Evolutionary conservation across 805 yeast genomes (phyloP), one percentile per base, ranked within the genome.

Genomic region (Wickerhamiella shivajii): DNA sequence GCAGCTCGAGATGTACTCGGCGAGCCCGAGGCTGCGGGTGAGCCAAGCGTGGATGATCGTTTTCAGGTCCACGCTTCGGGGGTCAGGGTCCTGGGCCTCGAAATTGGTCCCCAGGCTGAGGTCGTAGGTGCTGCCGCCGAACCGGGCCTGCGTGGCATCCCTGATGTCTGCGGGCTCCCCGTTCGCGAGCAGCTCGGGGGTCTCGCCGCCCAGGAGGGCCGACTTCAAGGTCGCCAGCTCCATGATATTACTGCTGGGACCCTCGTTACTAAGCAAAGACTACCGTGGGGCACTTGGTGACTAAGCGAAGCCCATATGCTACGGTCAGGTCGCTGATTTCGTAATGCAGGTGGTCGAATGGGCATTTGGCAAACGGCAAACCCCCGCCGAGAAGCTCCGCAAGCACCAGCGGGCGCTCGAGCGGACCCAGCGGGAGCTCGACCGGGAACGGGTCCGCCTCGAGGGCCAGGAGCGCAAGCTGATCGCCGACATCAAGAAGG

Each of bases 351-450:
- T 77, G 46, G 69, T 90, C 44, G 93, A 85, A 50, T 90, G 97
- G 97, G 83, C 80, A 18, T 90, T 90, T 59, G 98, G 98, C 7
- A 80, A 83, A 65, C 71, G 77, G 52, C 60, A 78, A 42, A 83
- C 97, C 30, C 97, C 98, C 8, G 96, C 85, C 53, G 98, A 90
- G 59, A 69, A 84, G 54, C 69, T 90, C 52, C 73, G 96, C 42
- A 87, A 74, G 73, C 92, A 90, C 57, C 98, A 92, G 61, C 63
- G 99, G 37, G 92, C 95, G 5, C 63, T 90, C 18, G 98, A 90
- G 49, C 74, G 85, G 44, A 85, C 97, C 0, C 96, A 84, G 56
- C 65, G 98, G 31, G 99, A 90, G 51, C 63, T 90, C 31, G 84
- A 81, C 25, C 62, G 98, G 39, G 99, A 90, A 55, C 74, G 81